Conservation (phyloP, 306 rosid species). For the Castanea mollissima region DNA sequence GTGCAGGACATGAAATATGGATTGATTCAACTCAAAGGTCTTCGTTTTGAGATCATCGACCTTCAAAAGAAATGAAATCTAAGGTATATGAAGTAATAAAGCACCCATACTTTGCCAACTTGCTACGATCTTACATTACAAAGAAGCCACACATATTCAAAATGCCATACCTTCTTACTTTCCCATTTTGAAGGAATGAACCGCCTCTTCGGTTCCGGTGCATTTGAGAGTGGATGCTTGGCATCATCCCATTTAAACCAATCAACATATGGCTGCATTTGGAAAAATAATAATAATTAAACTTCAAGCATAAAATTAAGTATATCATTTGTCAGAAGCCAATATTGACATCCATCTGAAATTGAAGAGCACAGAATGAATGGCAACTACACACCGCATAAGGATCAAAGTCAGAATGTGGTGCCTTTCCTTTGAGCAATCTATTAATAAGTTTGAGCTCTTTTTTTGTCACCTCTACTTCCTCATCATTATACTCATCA, state of each 20-base stretch:
- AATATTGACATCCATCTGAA: slow-evolving; percentile 5
- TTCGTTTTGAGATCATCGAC: background rate
- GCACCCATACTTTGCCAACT: background rate
- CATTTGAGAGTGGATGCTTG: slow-evolving; percentile 81
- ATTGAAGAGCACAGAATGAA: slow-evolving; percentile 2
- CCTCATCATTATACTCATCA: slow-evolving; percentile 84
- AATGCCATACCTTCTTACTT: slow-evolving; percentile 57
- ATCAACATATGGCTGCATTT: slow-evolving; percentile 70
- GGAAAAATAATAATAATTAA: slow-evolving; percentile 11
- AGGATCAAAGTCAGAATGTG: slow-evolving; percentile 80
- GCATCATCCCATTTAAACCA: slow-evolving; percentile 94
- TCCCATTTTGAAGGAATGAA: slow-evolving; percentile 96
- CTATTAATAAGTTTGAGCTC: slow-evolving; percentile 60
- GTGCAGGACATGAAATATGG: slow-evolving; percentile 16
- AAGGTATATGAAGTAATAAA: background rate
- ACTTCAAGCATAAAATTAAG: slow-evolving; percentile 1
- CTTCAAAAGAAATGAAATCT: background rate
- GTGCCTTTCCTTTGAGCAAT: slow-evolving; percentile 69
- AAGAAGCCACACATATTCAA: background rate
- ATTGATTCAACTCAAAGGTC: slow-evolving; percentile 9
- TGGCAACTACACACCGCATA: slow-evolving; percentile 53
- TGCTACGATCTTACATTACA: background rate
- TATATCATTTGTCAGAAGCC: background rate
- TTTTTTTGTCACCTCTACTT: slow-evolving; percentile 60
- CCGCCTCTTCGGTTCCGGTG: slow-evolving; percentile 97